Evolutionary conservation across 1,284 basidiomycete species (phyloP).

Genomic region (Ustilago tritici): DNA sequence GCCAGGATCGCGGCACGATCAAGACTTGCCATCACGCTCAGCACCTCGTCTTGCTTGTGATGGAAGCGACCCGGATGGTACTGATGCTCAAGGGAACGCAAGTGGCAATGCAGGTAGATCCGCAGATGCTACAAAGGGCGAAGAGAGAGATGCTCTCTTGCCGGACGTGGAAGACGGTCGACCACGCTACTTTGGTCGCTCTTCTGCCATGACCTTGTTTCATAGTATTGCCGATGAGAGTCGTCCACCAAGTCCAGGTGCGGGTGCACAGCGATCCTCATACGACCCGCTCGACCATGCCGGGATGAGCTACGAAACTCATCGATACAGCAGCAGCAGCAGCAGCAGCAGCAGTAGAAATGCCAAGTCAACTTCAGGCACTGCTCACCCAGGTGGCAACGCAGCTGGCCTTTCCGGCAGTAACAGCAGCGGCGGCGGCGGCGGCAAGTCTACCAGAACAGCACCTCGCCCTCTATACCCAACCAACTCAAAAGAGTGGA

Average conservation of each 20-base stretch:
- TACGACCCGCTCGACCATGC: conserved; percentile 25
- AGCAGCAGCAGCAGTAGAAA: conserved; percentile 1
- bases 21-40: conserved; percentile 26
- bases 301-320: conserved; percentile 52
- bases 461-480: conserved; percentile 47
- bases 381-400: neutral
- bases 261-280: conserved; percentile 16
- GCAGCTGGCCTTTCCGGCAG: neutral
- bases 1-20: conserved; percentile 13
- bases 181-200: conserved; percentile 60
- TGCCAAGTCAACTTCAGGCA: conserved; percentile 1
- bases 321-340: conserved; percentile 14
- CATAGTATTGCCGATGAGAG: conserved; percentile 50
- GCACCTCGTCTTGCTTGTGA: conserved; percentile 16
- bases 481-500: conserved; percentile 62
- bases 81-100: conserved; percentile 1
- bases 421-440: neutral
- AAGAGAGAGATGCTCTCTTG: conserved; percentile 44
- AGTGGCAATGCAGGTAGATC: neutral
- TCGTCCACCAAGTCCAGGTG: conserved; percentile 49
- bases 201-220: conserved; percentile 54
- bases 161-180: conserved; percentile 63
- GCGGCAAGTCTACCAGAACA: conserved; percentile 11
- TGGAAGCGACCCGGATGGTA: conserved; percentile 21
- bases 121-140: conserved; percentile 13